Conservation (phyloP, 306 rosid genomes). For the Pueraria montana region DNA sequence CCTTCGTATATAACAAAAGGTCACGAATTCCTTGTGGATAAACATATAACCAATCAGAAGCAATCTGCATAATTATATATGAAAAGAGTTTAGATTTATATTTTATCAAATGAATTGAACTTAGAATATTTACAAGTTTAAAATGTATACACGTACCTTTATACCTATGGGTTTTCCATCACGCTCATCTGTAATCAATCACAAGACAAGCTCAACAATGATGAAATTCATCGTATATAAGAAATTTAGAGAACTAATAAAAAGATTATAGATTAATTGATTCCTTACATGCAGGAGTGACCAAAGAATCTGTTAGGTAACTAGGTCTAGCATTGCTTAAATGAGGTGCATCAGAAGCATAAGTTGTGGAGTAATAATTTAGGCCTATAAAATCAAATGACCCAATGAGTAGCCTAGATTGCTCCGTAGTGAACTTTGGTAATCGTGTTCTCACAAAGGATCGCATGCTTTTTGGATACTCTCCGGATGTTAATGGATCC, state of each 20-base stretch:
- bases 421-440: background rate
- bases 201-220: background rate
- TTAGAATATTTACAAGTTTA: too few species aligned
- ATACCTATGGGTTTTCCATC: background rate
- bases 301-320: background rate
- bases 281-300: background rate
- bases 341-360: background rate
- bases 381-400: background rate
- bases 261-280: too few species aligned
- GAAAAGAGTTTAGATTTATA: too few species aligned
- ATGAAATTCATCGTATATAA: background rate
- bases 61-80: too few species aligned
- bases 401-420: background rate
- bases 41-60: background rate
- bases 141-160: background rate
- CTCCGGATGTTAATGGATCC: background rate
- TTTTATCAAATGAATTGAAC: background rate
- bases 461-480: background rate
- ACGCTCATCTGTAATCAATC: background rate
- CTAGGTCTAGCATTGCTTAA: background rate
- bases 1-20: background rate
- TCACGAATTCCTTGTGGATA: background rate
- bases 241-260: too few species aligned
- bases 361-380: background rate
- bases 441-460: too few species aligned